Evolutionary conservation across 495 filamentous ascomycete genomes (phyloP).

Genomic region (Xylaria sp.): DNA sequence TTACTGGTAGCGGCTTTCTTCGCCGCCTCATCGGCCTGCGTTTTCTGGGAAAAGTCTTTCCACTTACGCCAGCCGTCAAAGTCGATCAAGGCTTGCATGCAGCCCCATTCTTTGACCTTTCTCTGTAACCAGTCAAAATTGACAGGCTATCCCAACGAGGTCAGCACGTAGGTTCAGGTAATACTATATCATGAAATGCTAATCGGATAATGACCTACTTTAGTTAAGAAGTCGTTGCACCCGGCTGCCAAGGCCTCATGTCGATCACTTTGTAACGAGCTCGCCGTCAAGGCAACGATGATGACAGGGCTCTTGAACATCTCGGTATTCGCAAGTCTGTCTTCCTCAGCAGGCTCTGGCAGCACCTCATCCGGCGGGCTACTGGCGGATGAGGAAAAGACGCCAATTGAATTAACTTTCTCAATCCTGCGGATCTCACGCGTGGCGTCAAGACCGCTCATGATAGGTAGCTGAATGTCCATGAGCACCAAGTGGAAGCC

Average conservation of each 20-base stretch:
- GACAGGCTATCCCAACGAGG: conserved; percentile 70
- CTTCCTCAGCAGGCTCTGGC: conserved; percentile 58
- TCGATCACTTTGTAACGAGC: conserved; percentile 88
- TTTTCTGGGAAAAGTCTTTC: conserved; percentile 74
- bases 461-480: conserved; percentile 98
- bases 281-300: conserved; percentile 95
- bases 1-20: conserved; percentile 42
- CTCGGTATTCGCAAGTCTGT: conserved; percentile 71
- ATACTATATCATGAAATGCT: not conserved
- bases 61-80: conserved; percentile 98
- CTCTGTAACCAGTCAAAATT: conserved; percentile 97
- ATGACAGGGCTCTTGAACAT: conserved; percentile 97
- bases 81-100: conserved; percentile 98
- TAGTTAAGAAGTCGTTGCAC: conserved; percentile 98
- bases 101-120: conserved; percentile 99
- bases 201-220: conserved; percentile 63
- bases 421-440: conserved; percentile 94
- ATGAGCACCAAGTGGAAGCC: conserved; percentile 98
- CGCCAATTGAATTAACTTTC: conserved; percentile 86
- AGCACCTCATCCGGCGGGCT: conserved; percentile 47
- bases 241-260: conserved; percentile 95
- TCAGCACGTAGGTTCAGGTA: not conserved
- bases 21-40: conserved; percentile 41
- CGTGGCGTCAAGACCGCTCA: conserved; percentile 96
- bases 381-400: conserved; percentile 65